Evolutionary conservation across 208 protist species (phyloP), one percentile per base, ranked within the genome.

Genomic region (Trypanosoma lewisi): DNA sequence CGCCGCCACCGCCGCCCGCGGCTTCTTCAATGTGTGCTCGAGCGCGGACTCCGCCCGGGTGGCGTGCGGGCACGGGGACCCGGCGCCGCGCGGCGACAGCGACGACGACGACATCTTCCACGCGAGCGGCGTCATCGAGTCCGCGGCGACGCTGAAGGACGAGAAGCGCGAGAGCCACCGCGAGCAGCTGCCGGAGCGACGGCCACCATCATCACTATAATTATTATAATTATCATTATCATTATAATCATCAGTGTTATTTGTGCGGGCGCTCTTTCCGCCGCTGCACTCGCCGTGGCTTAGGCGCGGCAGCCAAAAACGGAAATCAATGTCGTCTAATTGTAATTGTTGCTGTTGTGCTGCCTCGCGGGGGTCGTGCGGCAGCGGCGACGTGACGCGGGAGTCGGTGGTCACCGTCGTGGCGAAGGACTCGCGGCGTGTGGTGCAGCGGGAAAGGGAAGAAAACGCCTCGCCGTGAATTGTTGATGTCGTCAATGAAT

Each of bases 401-500:
- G 57, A 63, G 8, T 27, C 51, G 37, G 53, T 25, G 14, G 56
- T 16, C 48, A 49, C 4, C 4, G 36, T 55, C 28, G 45, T 45
- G 36, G 54, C 45, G 21, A 59, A 17, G 5, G 65, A 65, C 0
- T 11, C 42, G 11, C 17, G 59, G 6, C 23, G 47, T 30, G 16
- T 39, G 45, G 2, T 28, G 16, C 25, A 6, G 19, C 2, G 19
- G 3, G 59, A 34, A 14, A 16, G 5, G 17, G 6, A 17, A 7
- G 19, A 11, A 27, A 47, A 28, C 1, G 21, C 44, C 4, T 33
- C 45, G 3, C 58, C 37, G n/a, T 49, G 56, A 41, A 59, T 52
- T 21, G 51, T 64, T 16, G 64, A 47, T 30, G 30, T 41, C 7
- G 69, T 74, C 23, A 83, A 67, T 45, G 67, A 62, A 39, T 83